Percentiles rank a stretch among this genome's conserved stretches.
Conservation (phyloP, 306 rosid species). For the Urtica urens region DNA sequence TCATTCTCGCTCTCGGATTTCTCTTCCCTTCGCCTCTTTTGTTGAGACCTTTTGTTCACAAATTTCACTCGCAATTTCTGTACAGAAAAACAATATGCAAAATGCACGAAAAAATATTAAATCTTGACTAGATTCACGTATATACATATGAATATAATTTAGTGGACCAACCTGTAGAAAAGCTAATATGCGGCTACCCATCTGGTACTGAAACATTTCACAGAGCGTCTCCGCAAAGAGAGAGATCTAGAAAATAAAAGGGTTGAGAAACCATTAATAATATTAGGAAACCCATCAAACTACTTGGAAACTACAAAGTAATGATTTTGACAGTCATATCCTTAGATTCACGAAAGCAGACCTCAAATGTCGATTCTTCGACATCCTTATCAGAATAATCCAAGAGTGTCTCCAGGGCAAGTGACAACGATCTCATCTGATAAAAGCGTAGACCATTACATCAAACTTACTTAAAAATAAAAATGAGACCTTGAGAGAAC, state of each 20-base stretch:
- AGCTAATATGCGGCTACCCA: slow-evolving; percentile 70
- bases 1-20: slow-evolving; percentile 32
- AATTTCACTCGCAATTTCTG: slow-evolving; percentile 69
- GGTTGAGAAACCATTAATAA: background rate
- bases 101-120: too few relatives aligned
- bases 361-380: slow-evolving; percentile 94
- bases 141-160: background rate
- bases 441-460: slow-evolving; percentile 18
- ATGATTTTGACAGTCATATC: too few relatives aligned
- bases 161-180: slow-evolving; percentile 73
- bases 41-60: slow-evolving; percentile 56
- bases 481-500: too few relatives aligned
- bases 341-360: slow-evolving; percentile 18
- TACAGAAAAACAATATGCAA: slow-evolving; percentile 1
- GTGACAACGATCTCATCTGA: slow-evolving; percentile 66
- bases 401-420: slow-evolving; percentile 74
- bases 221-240: slow-evolving; percentile 81
- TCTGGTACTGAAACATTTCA: slow-evolving; percentile 98
- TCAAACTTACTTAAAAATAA: too few relatives aligned
- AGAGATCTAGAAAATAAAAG: slow-evolving; percentile 64
- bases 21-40: slow-evolving; percentile 79
- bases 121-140: slow-evolving; percentile 6
- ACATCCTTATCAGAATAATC: slow-evolving; percentile 87
- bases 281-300: background rate
- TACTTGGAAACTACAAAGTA: background rate